Conservation (phyloP, 1,284 basidiomycete species). For the Cystobasidium sp. region DNA sequence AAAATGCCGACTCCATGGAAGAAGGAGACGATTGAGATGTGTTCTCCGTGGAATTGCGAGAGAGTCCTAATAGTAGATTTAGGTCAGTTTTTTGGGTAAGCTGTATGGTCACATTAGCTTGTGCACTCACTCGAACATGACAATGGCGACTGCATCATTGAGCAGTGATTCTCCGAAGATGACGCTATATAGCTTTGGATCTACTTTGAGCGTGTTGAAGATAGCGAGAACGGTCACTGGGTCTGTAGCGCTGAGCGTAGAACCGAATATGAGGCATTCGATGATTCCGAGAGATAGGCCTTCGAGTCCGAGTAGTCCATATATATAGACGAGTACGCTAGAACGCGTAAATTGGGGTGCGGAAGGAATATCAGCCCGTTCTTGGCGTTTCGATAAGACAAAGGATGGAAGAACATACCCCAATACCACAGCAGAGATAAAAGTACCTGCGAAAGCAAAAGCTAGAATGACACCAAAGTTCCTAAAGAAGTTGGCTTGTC, state of each 20-base stretch:
- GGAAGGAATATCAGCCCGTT: conserved; percentile 52
- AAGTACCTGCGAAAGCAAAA: conserved; percentile 95
- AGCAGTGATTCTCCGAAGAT: conserved; percentile 97
- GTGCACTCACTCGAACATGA: conserved; percentile 96
- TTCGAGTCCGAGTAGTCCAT: conserved; percentile 88
- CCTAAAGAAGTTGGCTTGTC: conserved; percentile 95
- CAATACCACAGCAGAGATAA: conserved; percentile 93
- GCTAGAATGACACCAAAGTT: conserved; percentile 96
- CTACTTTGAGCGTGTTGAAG: conserved; percentile 98
- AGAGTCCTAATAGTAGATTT: conserved; percentile 70
- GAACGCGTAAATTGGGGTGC: conserved; percentile 11
- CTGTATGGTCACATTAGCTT: neutral
- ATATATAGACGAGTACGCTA: conserved; percentile 93
- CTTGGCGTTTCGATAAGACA: conserved; percentile 56
- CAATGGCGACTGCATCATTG: conserved; percentile 99
- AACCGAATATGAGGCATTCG: conserved; percentile 95
- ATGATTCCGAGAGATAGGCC: conserved; percentile 76
- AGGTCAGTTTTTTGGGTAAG: neutral
- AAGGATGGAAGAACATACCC: conserved; percentile 67
- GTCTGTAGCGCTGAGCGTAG: conserved; percentile 95
- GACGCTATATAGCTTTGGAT: conserved; percentile 95
- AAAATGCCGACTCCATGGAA: conserved; percentile 97
- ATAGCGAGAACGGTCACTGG: conserved; percentile 98
- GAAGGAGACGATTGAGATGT: conserved; percentile 83
- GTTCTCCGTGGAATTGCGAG: conserved; percentile 85